Conservation (phyloP, 2,329 filamentous ascomycete genomes). For the Cryphonectria parasitica region DNA sequence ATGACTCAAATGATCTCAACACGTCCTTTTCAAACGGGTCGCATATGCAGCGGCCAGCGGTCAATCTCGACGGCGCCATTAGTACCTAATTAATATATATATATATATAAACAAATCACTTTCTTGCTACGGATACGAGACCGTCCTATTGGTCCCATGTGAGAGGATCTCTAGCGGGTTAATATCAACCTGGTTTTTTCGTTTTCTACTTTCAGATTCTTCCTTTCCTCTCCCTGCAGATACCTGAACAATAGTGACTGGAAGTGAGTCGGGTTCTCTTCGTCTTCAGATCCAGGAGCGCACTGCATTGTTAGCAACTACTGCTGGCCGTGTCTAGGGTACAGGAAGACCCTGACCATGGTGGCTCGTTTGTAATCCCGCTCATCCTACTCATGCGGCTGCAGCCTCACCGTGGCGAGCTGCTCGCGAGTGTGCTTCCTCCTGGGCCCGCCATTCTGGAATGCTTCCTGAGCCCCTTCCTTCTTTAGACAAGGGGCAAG, state of each 20-base stretch:
- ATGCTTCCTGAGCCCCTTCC: background rate
- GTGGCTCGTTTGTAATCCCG: background rate
- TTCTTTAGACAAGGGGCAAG: background rate
- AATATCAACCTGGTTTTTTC: background rate
- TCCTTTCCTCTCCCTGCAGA: too few relatives aligned
- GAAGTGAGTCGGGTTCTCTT: background rate
- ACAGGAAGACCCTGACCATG: background rate
- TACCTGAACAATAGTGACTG: too few relatives aligned
- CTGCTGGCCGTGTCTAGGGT: background rate
- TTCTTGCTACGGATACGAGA: background rate
- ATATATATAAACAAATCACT: too few relatives aligned
- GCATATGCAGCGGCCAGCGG: background rate
- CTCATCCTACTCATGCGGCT: background rate
- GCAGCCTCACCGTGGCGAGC: constrained; percentile 2
- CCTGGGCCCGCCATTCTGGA: background rate
- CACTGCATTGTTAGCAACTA: background rate
- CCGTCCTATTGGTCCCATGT: background rate
- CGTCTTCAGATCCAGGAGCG: background rate
- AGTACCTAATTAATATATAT: background rate
- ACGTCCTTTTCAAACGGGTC: background rate
- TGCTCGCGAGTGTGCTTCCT: background rate
- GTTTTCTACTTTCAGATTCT: background rate
- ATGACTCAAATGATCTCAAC: background rate
- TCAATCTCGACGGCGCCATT: background rate
- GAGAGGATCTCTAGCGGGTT: background rate